Evolutionary conservation across 2,329 filamentous ascomycete genomes (phyloP).

Genomic region (Tolypocladium endophyticum): DNA sequence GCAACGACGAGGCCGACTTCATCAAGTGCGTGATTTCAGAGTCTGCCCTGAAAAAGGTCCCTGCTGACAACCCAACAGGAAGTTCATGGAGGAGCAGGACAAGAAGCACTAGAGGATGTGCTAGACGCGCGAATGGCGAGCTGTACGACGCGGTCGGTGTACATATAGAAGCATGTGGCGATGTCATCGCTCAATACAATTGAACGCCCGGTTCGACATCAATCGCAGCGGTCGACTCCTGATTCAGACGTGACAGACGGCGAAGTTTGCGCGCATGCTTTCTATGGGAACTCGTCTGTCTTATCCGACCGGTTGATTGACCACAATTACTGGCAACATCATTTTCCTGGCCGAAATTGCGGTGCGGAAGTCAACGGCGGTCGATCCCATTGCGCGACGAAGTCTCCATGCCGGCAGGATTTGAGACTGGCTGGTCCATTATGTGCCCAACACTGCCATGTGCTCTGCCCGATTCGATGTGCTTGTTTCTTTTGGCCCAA

Average conservation of each 20-base stretch:
- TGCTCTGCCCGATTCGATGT: neutral
- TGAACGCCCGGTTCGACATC: neutral
- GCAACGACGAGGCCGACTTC: constrained; percentile 53
- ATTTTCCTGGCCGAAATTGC: neutral
- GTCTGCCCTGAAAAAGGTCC: neutral
- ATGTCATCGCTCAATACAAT: neutral
- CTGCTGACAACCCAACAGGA: constrained; percentile 20
- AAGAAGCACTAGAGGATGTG: constrained; percentile 26
- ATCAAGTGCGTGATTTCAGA: constrained; percentile 43
- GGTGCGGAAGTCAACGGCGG: no score
- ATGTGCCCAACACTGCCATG: neutral
- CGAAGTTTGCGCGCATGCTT: neutral
- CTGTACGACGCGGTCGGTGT: constrained; percentile 21
- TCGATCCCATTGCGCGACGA: neutral
- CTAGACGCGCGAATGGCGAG: constrained; percentile 7
- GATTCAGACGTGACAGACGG: no score
- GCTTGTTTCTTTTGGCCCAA: neutral
- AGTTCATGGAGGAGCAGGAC: constrained; percentile 29
- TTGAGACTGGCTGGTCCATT: no score
- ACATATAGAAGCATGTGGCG: constrained; percentile 14
- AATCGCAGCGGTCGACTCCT: no score
- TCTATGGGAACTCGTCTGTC: no score
- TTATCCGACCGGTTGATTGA: neutral
- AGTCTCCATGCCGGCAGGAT: neutral
- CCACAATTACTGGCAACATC: neutral